phyloP scores from a whole-genome alignment of 768 basidiomycete genomes.

The Pleurotus djamor region DNA sequence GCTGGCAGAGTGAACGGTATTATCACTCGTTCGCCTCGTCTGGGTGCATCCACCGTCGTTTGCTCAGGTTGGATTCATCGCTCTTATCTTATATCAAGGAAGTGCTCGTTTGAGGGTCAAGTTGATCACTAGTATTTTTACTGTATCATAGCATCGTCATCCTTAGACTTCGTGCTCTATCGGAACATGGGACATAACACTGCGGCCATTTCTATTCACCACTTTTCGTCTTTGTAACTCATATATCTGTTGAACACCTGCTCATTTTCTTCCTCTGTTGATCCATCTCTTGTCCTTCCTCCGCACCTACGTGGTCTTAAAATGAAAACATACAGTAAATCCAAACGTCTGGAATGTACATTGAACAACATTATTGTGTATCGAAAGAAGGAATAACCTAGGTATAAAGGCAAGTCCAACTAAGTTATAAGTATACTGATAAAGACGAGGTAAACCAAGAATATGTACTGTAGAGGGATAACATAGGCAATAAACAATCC shows the following conservation, averaged over 20 bases:
- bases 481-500: slow-evolving; percentile 9
- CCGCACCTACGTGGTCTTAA: not conserved
- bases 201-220: slow-evolving; percentile 7
- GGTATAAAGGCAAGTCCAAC: not conserved
- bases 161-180: slow-evolving; percentile 7
- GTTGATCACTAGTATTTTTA: slow-evolving; percentile 3
- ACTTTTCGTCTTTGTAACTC: slow-evolving; percentile 6
- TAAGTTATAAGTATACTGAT: not conserved
- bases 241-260: slow-evolving; percentile 11
- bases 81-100: slow-evolving; percentile 7
- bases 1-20: slow-evolving; percentile 65
- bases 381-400: not conserved
- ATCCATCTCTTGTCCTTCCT: slow-evolving; percentile 9
- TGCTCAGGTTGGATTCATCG: not conserved
- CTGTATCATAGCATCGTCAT: slow-evolving; percentile 7
- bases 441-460: not conserved
- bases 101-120: slow-evolving; percentile 1
- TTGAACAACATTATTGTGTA: slow-evolving; percentile 1
- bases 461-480: not conserved
- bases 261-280: slow-evolving; percentile 12
- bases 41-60: not conserved
- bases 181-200: slow-evolving; percentile 6
- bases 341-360: too few species aligned
- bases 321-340: too few species aligned
- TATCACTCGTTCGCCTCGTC: not conserved